Evolutionary conservation across 495 filamentous ascomycete genomes (phyloP).

Genomic region (Friedmanniomyces endolithicus): DNA sequence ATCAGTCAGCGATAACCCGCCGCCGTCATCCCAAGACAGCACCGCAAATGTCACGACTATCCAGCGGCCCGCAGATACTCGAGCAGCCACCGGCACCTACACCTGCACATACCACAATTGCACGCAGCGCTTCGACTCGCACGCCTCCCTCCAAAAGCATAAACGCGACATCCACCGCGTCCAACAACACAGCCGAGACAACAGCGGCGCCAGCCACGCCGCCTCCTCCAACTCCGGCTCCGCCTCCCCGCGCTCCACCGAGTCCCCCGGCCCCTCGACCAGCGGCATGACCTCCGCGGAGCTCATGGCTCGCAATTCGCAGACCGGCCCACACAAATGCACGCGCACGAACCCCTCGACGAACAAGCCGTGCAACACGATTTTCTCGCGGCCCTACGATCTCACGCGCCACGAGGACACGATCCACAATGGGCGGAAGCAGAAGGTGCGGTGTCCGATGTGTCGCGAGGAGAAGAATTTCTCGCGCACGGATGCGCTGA

Average conservation of each 20-base stretch:
- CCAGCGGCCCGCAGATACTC: slow-evolving; percentile 46
- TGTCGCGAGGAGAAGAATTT: slow-evolving; percentile 98
- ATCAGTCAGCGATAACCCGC: slow-evolving; percentile 41
- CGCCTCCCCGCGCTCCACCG: slow-evolving; percentile 22
- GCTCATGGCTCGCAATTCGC: slow-evolving; percentile 52
- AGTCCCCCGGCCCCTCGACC: slow-evolving; percentile 29
- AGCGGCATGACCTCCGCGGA: slow-evolving; percentile 40
- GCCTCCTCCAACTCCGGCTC: slow-evolving; percentile 5
- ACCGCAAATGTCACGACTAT: slow-evolving; percentile 23
- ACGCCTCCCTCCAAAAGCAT: slow-evolving; percentile 80
- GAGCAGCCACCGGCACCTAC: slow-evolving; percentile 76
- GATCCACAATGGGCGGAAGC: slow-evolving; percentile 87
- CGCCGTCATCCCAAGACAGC: slow-evolving; percentile 20
- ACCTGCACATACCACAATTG: slow-evolving; percentile 92
- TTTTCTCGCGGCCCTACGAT: slow-evolving; percentile 97
- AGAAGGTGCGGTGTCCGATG: slow-evolving; percentile 86
- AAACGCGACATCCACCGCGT: slow-evolving; percentile 81
- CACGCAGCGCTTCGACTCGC: slow-evolving; percentile 73
- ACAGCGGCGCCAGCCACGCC: not conserved
- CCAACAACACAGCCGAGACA: slow-evolving; percentile 14
- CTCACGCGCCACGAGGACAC: slow-evolving; percentile 95
- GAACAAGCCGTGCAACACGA: slow-evolving; percentile 87
- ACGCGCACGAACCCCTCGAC: slow-evolving; percentile 90
- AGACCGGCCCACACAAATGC: slow-evolving; percentile 82
- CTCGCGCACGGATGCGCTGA: slow-evolving; percentile 81